Base-by-base conservation (phyloP, 140 eudicot species). In the Stevia rebaudiana region DNA sequence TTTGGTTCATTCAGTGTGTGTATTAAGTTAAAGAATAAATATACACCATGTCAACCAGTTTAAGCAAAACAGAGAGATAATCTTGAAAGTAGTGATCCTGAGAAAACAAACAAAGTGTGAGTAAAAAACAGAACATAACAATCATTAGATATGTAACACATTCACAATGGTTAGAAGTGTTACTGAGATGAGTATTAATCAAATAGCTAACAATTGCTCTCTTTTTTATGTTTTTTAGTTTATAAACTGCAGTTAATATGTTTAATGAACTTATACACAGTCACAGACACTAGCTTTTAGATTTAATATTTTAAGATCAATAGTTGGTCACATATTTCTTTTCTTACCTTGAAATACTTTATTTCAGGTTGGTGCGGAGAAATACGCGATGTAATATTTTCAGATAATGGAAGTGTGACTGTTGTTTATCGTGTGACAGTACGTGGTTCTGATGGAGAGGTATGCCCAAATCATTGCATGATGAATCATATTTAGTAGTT, bases 361-460 rank as follows among this genome's bases (percentile, higher is more conserved):
- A 28, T 48, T 9, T 67, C 78, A 91, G 98, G 98, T 72, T 91
- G 98, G 98, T 87, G 98, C 63, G 98, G 98, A 72, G 98, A 91
- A 80, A 82, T 85, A 69, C 96, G 98, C 0, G 98, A 91, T 77
- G 95, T 91, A 12, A 91, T 91, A 49, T 91, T 87, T 65, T 76
- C 98, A 61, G 96, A 87, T 48, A 84, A 75, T 49, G 95, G 96
- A 80, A 91, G 84, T 46, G 96, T 91, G 69, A 91, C 98, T 1
- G 98, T 91, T 55, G 98, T 87, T 37, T 91, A 91, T 67, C 96
- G 98, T 65, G 95, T 91, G 56, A 91, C 92, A 11, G 78, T 91
- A 67, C 83, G 96, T 39, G 98, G 96, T 52, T 81, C 95, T 47
- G 98, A 91, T 79, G 98, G 89, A 57, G 98, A 91, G 96, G 98